phyloP scores from a whole-genome alignment of 768 basidiomycete genomes.

The Fomitopsis serialis region DNA sequence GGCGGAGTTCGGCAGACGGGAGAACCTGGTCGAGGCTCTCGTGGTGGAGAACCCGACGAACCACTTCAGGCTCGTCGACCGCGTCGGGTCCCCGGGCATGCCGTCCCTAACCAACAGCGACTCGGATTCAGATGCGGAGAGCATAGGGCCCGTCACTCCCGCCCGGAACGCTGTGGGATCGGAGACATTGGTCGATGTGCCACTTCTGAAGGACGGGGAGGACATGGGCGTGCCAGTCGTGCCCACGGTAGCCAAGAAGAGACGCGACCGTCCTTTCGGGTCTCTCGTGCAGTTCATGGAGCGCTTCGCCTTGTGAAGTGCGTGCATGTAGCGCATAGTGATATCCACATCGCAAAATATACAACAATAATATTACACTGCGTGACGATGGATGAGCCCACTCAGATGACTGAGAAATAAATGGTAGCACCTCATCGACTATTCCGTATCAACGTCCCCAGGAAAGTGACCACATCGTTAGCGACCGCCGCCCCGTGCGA shows the following conservation, averaged over 20 bases:
- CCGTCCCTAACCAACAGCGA: not conserved
- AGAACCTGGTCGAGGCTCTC: not conserved
- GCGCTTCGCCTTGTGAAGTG: not conserved
- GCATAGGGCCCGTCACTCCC: not conserved
- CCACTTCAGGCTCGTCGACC: not conserved
- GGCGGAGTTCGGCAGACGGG: not conserved
- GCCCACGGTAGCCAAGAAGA: not conserved
- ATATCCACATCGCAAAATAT: not conserved
- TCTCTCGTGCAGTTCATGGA: not conserved
- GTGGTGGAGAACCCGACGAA: not conserved
- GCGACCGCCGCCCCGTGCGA: slow-evolving; percentile 26
- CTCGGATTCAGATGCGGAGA: not conserved
- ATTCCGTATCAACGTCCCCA: slow-evolving; percentile 28
- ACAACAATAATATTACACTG: not conserved
- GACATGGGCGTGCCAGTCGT: not conserved
- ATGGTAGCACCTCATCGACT: not conserved
- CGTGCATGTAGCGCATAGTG: not conserved
- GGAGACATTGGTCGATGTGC: not conserved
- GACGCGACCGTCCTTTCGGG: not conserved
- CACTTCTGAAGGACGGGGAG: not conserved
- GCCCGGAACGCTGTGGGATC: not conserved
- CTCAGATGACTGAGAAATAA: not conserved
- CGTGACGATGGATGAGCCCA: not conserved
- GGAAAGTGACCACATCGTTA: slow-evolving; percentile 43
- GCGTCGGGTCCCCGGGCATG: not conserved